Percentiles rank a stretch among this genome's conserved stretches.
These are phyloP conservation scores for Keithomyces neogunnii DNA, from an alignment of 2,329 filamentous ascomycete genomes.

Conservation along the genomic window DNA sequence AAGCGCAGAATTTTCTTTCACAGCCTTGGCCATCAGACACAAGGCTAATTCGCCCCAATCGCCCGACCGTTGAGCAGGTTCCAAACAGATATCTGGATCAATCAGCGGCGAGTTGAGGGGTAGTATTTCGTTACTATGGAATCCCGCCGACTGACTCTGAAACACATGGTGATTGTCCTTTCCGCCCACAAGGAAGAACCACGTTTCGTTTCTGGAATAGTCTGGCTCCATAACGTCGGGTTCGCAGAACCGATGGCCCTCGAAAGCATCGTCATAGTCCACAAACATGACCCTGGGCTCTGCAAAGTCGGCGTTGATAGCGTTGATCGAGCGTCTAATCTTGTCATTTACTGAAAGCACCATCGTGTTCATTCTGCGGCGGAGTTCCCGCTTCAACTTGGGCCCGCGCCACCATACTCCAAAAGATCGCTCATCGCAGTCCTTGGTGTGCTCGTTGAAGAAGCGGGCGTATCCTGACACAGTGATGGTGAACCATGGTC, in stretches of 20 bases:
- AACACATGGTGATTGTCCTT: conserved; percentile 24
- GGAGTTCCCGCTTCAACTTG: conserved; percentile 29
- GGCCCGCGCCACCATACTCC: conserved; percentile 37
- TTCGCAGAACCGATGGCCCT: conserved; percentile 37
- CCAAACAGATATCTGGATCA: conserved; percentile 28
- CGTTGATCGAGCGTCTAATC: conserved; percentile 24
- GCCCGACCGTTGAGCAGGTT: conserved; percentile 22
- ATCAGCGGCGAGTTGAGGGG: conserved; percentile 23
- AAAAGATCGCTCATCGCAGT: conserved; percentile 34
- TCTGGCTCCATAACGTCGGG: conserved; percentile 32
- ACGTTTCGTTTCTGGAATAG: conserved; percentile 33
- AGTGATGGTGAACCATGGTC: conserved; percentile 32
- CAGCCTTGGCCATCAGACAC: conserved; percentile 36
- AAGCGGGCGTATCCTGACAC: conserved; percentile 40
- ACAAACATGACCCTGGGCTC: conserved; percentile 32
- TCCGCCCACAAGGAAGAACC: conserved; percentile 40
- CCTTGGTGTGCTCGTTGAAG: conserved; percentile 35
- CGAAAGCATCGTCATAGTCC: conserved; percentile 34
- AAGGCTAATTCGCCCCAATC: conserved; percentile 35
- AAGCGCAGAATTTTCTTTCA: conserved; percentile 24
- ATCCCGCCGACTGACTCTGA: neutral
- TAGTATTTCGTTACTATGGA: conserved; percentile 11
- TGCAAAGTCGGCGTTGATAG: conserved; percentile 28
- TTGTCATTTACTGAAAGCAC: conserved; percentile 33
- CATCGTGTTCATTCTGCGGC: conserved; percentile 34